Evolutionary conservation across 2,329 filamentous ascomycete species (phyloP).

Genomic region (Aspergillus intermedius): DNA sequence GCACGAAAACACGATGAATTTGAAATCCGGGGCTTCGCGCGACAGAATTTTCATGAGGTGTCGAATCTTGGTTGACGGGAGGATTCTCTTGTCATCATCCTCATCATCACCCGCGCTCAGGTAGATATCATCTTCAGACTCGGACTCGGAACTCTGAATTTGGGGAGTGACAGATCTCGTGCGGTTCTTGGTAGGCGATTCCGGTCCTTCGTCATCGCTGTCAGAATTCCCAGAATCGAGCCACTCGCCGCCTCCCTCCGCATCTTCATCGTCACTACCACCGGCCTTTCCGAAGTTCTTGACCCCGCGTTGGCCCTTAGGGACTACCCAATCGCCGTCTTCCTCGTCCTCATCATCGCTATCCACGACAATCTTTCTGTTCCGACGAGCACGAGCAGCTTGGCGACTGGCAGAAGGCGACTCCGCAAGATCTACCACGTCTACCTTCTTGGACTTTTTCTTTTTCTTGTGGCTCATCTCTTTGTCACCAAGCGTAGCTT

Average conservation of each 20-base stretch:
- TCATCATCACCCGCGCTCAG: conserved; percentile 32
- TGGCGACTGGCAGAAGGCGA: conserved; percentile 16
- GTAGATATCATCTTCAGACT: conserved; percentile 35
- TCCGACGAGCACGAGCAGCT: conserved; percentile 26
- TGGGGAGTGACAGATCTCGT: conserved; percentile 10
- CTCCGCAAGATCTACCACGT: conserved; percentile 27
- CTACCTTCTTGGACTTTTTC: conserved; percentile 38
- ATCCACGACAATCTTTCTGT: conserved; percentile 43
- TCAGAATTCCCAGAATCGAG: conserved; percentile 66
- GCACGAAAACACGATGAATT: conserved; percentile 97
- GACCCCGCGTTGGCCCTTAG: conserved; percentile 56
- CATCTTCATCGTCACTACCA: conserved; percentile 81
- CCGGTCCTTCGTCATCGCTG: conserved; percentile 30
- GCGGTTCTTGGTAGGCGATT: conserved; percentile 21
- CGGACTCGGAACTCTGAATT: conserved; percentile 34
- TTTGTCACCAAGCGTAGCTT: conserved; percentile 43
- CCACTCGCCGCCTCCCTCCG: conserved; percentile 77
- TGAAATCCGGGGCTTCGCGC: conserved; percentile 72
- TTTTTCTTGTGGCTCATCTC: conserved; percentile 38
- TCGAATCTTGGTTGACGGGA: conserved; percentile 79
- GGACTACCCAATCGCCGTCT: conserved; percentile 74
- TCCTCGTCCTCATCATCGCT: conserved; percentile 56
- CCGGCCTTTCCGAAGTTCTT: conserved; percentile 67
- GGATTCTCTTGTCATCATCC: conserved; percentile 37
- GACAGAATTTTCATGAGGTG: conserved; percentile 75